A percentile compares a stretch with the other conserved stretches of the same genome.
Conservation (phyloP, 352 stramenopile species). For the Phytophthora constricta region DNA sequence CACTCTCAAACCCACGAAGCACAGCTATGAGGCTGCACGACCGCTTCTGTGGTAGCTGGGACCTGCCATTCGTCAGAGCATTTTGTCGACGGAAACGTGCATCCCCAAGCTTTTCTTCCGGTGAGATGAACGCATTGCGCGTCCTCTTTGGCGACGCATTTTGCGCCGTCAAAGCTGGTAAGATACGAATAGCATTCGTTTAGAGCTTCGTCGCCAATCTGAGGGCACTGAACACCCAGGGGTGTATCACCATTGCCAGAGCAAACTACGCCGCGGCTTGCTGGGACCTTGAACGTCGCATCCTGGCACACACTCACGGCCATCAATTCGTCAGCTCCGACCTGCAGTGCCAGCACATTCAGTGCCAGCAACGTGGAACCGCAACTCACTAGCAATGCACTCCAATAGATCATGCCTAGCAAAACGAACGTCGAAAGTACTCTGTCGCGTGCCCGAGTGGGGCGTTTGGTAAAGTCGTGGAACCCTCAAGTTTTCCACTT, state of each 20-base stretch:
- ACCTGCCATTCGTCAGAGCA: constrained; percentile 19
- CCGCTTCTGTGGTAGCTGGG: constrained; percentile 1
- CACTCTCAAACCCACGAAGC: constrained; percentile 36
- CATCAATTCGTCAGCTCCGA: neutral
- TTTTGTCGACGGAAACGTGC: constrained; percentile 44
- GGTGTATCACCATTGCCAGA: constrained; percentile 32
- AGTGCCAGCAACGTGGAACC: constrained; percentile 9
- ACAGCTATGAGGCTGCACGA: constrained; percentile 16
- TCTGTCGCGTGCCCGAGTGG: constrained; percentile 6
- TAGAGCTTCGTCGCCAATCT: constrained; percentile 30
- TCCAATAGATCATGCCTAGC: constrained; percentile 12
- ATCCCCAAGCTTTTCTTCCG: constrained; percentile 43
- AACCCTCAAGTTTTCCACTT: constrained; percentile 8
- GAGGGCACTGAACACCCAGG: constrained; percentile 38
- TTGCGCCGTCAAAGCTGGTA: constrained; percentile 27
- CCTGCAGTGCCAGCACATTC: constrained; percentile 3
- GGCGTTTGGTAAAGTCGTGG: constrained; percentile 16
- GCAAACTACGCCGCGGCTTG: constrained; percentile 39
- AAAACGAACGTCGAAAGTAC: constrained; percentile 18
- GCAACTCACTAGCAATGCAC: constrained; percentile 11
- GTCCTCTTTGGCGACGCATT: constrained; percentile 45
- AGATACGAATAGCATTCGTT: constrained; percentile 47
- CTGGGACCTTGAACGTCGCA: constrained; percentile 44
- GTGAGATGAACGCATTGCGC: constrained; percentile 40
- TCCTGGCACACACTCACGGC: constrained; percentile 50